Evolutionary conservation across 202 grass and related monocot species (phyloP), one percentile per base, ranked within the genome.

Genomic region (Panicum virgatum): DNA sequence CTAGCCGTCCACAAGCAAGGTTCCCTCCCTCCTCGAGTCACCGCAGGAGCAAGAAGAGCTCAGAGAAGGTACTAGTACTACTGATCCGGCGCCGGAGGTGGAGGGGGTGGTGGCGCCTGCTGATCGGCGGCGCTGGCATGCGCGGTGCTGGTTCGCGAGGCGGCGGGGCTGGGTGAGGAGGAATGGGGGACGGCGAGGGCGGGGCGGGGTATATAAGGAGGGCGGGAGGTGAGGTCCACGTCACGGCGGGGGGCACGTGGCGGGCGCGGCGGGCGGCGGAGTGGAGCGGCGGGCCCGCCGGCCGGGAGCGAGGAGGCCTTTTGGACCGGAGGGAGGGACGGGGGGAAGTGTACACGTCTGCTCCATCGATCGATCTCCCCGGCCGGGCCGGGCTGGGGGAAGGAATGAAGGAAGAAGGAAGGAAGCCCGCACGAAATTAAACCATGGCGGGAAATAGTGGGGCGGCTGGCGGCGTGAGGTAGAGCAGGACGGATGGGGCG

Each of bases 211-310:
- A 86, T 90, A 83, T 86, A 90, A 37, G 32, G 32, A 34, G 32
- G 16, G 57, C 4, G 29, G 75, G 60, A 38, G 73, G 73, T 82
- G 88, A 72, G 32, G 60, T 62, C 66, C 88, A 79, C 83, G 83
- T 89, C 88, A 86, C 58, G 7, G 62, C 14, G 10, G 7, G 0
- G 2, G 88, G 83, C 60, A 89, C 88, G 88, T 89, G 88, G 88
- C 83, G 65, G 22, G 65, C 63, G 57, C 59, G 11, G 22, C 13
- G 23, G 44, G 0, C 23, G 45, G 16, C 5, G 37, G 12, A 82
- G 87, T 89, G 87, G 87, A 67, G 72, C 12, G n/a, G 11, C 34
- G 67, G 88, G 32, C 58, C 88, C 83, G 67, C 50, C 32, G 32
- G 67, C 50, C 32, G 32, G 32, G 32, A 34, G 32, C 32, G 32